Base-by-base conservation (phyloP, 2,329 filamentous ascomycete genomes). In the Huntiella decipiens region DNA sequence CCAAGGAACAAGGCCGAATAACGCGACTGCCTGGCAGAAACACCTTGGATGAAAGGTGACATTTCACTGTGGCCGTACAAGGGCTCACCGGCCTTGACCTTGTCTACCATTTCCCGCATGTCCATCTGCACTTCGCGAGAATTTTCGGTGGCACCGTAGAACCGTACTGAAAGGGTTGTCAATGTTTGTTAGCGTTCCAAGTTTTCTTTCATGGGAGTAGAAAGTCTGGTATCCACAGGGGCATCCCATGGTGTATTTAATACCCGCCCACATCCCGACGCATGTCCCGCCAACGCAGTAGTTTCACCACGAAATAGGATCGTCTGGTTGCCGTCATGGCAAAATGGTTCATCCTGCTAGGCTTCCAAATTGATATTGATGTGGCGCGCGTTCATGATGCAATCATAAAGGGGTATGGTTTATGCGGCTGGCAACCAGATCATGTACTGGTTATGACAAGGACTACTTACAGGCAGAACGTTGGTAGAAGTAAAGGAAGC, bases 51-150 rank as follows among this genome's bases (percentile, higher is more conserved):
- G 64, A 95, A 84, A 52, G 87, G 79, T 48, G 79, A 81, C 56
- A 95, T 65, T 45, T 66, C 66, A 56, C 78, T 84, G 56, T 73
- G 74, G 57, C 91, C 91, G 63, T 98, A 98, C 42, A 96, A 68
- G 33, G 91, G 73, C 67, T 93, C 74, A 53, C 88, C 88, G 50
- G 73, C 75, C 74, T 96, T 98, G 60, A 96, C 87, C 66, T 88
- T 92, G 61, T 78, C 74, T 34, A 95, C 87, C 91, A 98, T 98
- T 65, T 98, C 91, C 53, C 76, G 74, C 87, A 96, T 96, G 61
- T 98, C 91, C 79, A 93, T 79, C 53, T 94, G 82, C 48, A 91
- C 68, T 63, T 98, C 91, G 56, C 91, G 79, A 46, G 79, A 66
- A 66, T 98, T 98, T 64, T 98, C 91, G 41, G 74, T 79, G 64